Conservation (phyloP, 140 eudicot genomes). For the Flaveria floridana region DNA sequence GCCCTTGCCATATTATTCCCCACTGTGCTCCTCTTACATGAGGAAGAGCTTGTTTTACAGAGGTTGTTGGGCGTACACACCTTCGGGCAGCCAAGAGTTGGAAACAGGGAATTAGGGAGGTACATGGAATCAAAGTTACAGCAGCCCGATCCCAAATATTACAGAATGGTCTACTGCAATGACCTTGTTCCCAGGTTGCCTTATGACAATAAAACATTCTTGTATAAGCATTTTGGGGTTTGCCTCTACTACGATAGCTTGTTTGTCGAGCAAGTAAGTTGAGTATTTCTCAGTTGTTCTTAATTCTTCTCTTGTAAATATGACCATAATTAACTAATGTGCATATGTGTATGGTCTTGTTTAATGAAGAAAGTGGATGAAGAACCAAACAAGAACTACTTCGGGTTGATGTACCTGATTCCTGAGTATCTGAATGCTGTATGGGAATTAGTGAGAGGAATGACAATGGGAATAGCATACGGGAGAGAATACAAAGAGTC, state of each 20-base stretch:
- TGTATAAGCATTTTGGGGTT: slow-evolving; percentile 88
- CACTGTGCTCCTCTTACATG: slow-evolving; percentile 57
- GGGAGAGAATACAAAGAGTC: slow-evolving; percentile 68
- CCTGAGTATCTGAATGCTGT: slow-evolving; percentile 67
- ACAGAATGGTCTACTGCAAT: slow-evolving; percentile 76
- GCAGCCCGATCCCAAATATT: slow-evolving; percentile 54
- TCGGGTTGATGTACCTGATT: slow-evolving; percentile 55
- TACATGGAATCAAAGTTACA: slow-evolving; percentile 62
- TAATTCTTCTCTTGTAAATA: too few species aligned
- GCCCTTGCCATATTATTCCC: slow-evolving; percentile 88
- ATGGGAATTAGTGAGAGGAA: slow-evolving; percentile 81
- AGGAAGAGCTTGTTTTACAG: slow-evolving; percentile 56
- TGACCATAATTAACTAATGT: background rate
- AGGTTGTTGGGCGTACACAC: slow-evolving; percentile 77
- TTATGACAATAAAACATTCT: slow-evolving; percentile 70
- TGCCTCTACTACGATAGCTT: slow-evolving; percentile 85
- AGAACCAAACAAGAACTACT: slow-evolving; percentile 79
- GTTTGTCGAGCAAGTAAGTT: slow-evolving; percentile 54
- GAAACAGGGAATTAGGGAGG: slow-evolving; percentile 59
- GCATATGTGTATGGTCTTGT: background rate
- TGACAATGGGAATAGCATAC: slow-evolving; percentile 44
- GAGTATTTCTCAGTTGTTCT: background rate
- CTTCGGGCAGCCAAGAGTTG: slow-evolving; percentile 87
- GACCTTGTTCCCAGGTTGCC: slow-evolving; percentile 94
- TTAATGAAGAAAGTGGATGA: slow-evolving; percentile 61